Base-by-base conservation (phyloP, 148 eudicot genomes). In the Tetragonia tetragonoides region DNA sequence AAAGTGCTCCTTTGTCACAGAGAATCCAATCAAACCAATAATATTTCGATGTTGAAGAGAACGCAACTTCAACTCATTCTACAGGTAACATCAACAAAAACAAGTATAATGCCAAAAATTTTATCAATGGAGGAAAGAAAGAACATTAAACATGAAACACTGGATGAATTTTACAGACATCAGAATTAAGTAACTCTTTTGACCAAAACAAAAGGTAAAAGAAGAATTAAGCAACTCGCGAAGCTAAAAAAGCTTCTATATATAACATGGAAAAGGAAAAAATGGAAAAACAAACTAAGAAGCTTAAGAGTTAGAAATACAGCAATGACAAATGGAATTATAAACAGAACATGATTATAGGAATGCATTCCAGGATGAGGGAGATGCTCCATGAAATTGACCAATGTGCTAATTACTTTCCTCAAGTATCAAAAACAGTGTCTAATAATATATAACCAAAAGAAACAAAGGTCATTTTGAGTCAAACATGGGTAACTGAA, bases 31-130 rank as follows among this genome's bases (percentile, higher is more conserved):
- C 76, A 82, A 70, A 63, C 40, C 49, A 78, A 82, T 75, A 18
- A 82, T 75, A 64, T 78, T 82, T 23, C 67, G 66, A 18, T 82
- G 85, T 56, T 65, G 67, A 69, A 78, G 34, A 44, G 37, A 39
- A 37, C 79, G 34, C 72, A 82, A 75, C 74, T 82, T 68, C 71
- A 82, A 20, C 57, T 82, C 85, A 75, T 82, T 82, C 85, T 82
- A 75, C 81, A 82, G 42, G 49, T 63, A 24, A 77, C 80, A 51
- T 16, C 7, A 9, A 10, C 61, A 28, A 73, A 60, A 23, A 14
- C 42, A 14, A 34, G 68, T 18, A 64, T 20, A 65, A 49, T 23
- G 15, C 12, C n/a, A 66, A 40, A 61, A 56, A 65, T 3, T 42
- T 17, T 6, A 28, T 57, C 9, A 57, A 5, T 9, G 34, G 46